phyloP scores from a whole-genome alignment of 1,284 basidiomycete genomes.

The Ceratobasidium papillatum region DNA sequence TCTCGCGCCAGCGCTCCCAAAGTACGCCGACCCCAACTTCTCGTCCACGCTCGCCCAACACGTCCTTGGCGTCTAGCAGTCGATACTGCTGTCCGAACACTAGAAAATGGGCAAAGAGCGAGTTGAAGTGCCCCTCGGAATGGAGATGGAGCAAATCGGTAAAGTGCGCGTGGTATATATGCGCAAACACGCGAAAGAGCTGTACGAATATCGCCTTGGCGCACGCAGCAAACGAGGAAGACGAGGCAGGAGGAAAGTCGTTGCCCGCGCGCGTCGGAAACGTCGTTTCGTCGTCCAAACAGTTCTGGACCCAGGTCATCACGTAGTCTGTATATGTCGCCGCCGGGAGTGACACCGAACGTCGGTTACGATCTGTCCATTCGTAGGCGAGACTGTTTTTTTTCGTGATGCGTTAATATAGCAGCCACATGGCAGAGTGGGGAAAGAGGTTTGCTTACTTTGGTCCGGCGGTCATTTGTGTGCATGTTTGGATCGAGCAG shows the following conservation, averaged over 20 bases:
- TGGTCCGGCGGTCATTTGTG: conserved; percentile 65
- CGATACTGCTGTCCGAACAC: conserved; percentile 67
- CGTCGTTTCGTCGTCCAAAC: conserved; percentile 64
- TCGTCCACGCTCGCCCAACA: conserved; percentile 47
- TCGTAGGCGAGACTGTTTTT: conserved; percentile 62
- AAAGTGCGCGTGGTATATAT: conserved; percentile 68
- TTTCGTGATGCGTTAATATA: background rate
- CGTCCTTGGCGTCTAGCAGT: conserved; percentile 59
- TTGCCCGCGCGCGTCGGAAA: conserved; percentile 66
- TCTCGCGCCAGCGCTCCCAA: conserved; percentile 60
- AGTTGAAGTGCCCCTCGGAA: conserved; percentile 66
- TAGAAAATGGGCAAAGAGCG: conserved; percentile 66
- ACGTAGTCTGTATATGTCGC: conserved; percentile 71
- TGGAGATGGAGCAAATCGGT: conserved; percentile 63
- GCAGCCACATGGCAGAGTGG: background rate
- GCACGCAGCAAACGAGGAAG: conserved; percentile 40
- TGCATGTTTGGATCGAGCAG: conserved; percentile 63
- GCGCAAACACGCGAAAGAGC: conserved; percentile 67
- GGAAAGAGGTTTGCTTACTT: conserved; percentile 52
- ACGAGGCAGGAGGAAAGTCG: conserved; percentile 38
- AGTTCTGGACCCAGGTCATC: conserved; percentile 67
- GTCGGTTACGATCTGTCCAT: conserved; percentile 65
- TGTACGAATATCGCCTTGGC: conserved; percentile 50
- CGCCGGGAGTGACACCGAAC: conserved; percentile 64
- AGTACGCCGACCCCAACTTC: conserved; percentile 56